These are phyloP conservation scores for Nakaseomyces sp. DNA, from an alignment of 1,139 yeast species.

Conservation along the genomic window DNA sequence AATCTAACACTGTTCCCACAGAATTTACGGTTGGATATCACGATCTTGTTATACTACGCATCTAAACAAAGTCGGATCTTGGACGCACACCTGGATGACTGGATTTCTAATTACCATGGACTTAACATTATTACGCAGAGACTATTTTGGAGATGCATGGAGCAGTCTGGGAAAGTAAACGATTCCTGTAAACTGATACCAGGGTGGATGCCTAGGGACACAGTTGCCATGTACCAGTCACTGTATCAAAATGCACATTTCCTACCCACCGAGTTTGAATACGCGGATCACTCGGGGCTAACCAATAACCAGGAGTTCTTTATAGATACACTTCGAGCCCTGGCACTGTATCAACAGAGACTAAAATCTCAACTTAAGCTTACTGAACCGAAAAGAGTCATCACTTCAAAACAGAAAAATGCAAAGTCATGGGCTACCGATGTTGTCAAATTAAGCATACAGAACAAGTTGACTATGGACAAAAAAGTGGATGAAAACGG, in stretches of 20 bases:
- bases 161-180: conserved; percentile 9
- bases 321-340: conserved; percentile 8
- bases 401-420: conserved; percentile 4
- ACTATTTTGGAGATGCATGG: conserved; percentile 23
- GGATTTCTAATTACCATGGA: conserved; percentile 17
- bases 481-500: conserved; percentile 9
- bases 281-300: not conserved
- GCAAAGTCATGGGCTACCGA: conserved; percentile 14
- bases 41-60: conserved; percentile 22
- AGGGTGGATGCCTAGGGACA: conserved; percentile 4
- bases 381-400: not conserved
- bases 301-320: conserved; percentile 12
- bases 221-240: conserved; percentile 16
- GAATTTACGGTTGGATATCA: conserved; percentile 14
- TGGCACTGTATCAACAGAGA: not conserved
- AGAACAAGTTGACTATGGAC: conserved; percentile 17
- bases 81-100: conserved; percentile 11
- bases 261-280: conserved; percentile 7
- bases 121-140: conserved; percentile 22
- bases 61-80: conserved; percentile 13
- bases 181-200: conserved; percentile 6
- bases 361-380: not conserved
- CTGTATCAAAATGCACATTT: conserved; percentile 12
- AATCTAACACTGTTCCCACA: conserved; percentile 16
- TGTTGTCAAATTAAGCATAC: conserved; percentile 24